phyloP scores from a whole-genome alignment of 2,329 filamentous ascomycete species.

The Fusarium nematophilum region DNA sequence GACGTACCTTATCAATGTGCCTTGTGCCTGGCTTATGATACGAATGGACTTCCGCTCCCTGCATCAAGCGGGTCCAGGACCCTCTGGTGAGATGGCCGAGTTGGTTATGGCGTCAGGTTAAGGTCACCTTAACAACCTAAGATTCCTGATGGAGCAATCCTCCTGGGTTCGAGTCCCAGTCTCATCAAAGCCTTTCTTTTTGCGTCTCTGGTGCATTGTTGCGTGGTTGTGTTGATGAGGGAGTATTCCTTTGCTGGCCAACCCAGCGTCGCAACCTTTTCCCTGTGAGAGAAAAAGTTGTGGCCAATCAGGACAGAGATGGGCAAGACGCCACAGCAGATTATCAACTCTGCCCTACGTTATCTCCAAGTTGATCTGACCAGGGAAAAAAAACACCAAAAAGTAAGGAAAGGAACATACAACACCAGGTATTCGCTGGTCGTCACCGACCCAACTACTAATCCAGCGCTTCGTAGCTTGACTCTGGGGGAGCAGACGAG shows the following conservation, averaged over 20 bases:
- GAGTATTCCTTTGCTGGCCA: no score
- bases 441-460: slow-evolving; percentile 33
- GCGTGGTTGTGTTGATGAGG: no score
- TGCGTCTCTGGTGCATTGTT: not conserved
- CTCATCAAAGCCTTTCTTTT: slow-evolving; percentile 29
- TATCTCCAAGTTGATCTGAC: no score
- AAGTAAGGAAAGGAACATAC: slow-evolving; percentile 17
- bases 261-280: no score
- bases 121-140: slow-evolving; percentile 35
- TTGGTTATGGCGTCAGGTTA: slow-evolving; percentile 40
- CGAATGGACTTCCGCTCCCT: not conserved
- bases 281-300: no score
- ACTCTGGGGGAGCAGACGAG: slow-evolving; percentile 30
- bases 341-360: no score
- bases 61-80: slow-evolving; percentile 27
- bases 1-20: not conserved
- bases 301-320: no score
- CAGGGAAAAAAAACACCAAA: no score
- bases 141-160: slow-evolving; percentile 38
- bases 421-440: slow-evolving; percentile 30
- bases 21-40: slow-evolving; percentile 7
- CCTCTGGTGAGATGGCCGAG: slow-evolving; percentile 36
- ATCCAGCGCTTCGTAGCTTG: slow-evolving; percentile 26
- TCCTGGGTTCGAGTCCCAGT: slow-evolving; percentile 39
- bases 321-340: no score